Percentiles rank a stretch among this genome's conserved stretches.
Conservation (phyloP, 495 filamentous ascomycete genomes). For the Diplogelasinospora grovesii region DNA sequence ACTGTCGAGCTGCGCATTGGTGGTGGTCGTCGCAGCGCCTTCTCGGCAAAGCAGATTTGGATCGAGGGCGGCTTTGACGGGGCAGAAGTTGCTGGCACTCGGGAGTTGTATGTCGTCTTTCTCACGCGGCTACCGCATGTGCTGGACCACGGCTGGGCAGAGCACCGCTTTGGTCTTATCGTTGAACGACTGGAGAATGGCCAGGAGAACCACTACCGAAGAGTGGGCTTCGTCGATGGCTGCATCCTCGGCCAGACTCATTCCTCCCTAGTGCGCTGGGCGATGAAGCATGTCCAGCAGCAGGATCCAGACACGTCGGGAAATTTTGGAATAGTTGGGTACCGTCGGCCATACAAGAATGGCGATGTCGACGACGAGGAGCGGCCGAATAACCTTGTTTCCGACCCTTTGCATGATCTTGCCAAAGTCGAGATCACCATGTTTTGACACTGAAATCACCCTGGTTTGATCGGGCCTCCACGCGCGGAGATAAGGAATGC, state of each 20-base stretch:
- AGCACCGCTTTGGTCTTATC: slow-evolving; percentile 20
- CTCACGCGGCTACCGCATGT: slow-evolving; percentile 16
- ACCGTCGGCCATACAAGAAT: slow-evolving; percentile 6
- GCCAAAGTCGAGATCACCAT: slow-evolving; percentile 4
- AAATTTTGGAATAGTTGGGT: slow-evolving; percentile 7
- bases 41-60: slow-evolving; percentile 4
- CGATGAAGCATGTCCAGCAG: too few species aligned
- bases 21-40: too few species aligned
- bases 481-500: too few species aligned
- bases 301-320: neutral
- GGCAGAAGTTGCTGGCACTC: neutral
- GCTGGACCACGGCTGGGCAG: slow-evolving; percentile 14
- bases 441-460: neutral
- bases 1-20: slow-evolving; percentile 4
- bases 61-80: slow-evolving; percentile 19
- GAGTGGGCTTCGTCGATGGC: slow-evolving; percentile 21
- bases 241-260: slow-evolving; percentile 11
- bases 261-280: too few species aligned
- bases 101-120: slow-evolving; percentile 5
- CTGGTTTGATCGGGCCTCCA: neutral
- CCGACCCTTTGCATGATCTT: slow-evolving; percentile 9
- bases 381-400: slow-evolving; percentile 10
- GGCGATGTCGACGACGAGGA: slow-evolving; percentile 1
- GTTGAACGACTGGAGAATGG: slow-evolving; percentile 2
- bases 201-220: slow-evolving; percentile 5